These are phyloP conservation scores for Fusarium luffae DNA, from an alignment of 2,329 filamentous ascomycete genomes.

Conservation along the genomic window DNA sequence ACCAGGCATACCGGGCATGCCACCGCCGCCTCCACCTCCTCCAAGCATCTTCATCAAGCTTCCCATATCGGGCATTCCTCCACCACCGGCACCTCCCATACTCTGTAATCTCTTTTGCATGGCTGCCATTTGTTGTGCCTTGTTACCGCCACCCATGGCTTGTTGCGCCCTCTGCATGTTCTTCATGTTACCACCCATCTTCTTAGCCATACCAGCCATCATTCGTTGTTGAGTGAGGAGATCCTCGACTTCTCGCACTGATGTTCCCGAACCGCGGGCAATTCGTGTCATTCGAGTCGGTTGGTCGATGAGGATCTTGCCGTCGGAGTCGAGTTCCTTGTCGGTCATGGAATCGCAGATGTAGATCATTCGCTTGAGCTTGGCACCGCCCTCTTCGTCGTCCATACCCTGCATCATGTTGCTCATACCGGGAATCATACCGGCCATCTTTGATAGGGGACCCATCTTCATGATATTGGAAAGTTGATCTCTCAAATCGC, in stretches of 20 bases:
- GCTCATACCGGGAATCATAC: slow-evolving; percentile 96
- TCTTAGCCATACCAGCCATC: slow-evolving; percentile 99
- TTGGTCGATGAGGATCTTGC: slow-evolving; percentile 92
- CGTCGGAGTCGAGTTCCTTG: slow-evolving; percentile 94
- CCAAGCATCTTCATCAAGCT: slow-evolving; percentile 93
- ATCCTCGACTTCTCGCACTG: slow-evolving; percentile 92
- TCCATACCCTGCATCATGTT: slow-evolving; percentile 96
- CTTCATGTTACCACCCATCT: slow-evolving; percentile 97
- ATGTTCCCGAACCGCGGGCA: slow-evolving; percentile 89
- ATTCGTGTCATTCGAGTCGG: slow-evolving; percentile 93
- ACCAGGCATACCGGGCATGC: slow-evolving; percentile 69
- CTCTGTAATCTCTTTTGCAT: slow-evolving; percentile 96
- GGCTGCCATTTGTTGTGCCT: slow-evolving; percentile 91
- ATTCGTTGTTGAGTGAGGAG: slow-evolving; percentile 97
- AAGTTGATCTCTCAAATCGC: slow-evolving; percentile 93
- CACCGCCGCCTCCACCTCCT: slow-evolving; percentile 59
- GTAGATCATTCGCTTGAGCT: slow-evolving; percentile 98
- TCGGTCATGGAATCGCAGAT: slow-evolving; percentile 99
- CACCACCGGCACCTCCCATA: slow-evolving; percentile 81
- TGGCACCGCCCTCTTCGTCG: slow-evolving; percentile 92
- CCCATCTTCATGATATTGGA: slow-evolving; percentile 99
- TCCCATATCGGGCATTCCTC: slow-evolving; percentile 82
- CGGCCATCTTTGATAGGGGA: slow-evolving; percentile 94
- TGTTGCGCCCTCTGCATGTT: slow-evolving; percentile 96
- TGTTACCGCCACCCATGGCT: slow-evolving; percentile 90